These are phyloP conservation scores for Dysphania ambrosioides DNA, from an alignment of 148 eudicot genomes.

Conservation along the genomic window DNA sequence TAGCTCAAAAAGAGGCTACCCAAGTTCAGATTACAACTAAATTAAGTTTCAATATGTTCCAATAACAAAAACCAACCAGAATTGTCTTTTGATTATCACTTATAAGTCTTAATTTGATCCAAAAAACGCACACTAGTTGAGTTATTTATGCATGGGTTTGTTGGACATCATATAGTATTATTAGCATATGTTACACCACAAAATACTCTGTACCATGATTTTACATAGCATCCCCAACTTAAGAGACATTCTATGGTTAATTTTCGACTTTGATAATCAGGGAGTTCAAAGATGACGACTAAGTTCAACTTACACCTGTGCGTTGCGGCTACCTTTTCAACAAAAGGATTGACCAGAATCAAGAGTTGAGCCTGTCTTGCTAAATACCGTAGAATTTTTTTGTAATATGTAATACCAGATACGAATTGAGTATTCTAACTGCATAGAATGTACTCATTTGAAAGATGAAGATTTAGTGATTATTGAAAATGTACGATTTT, in stretches of 20 bases:
- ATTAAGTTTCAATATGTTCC: too few relatives aligned
- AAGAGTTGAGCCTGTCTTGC: neutral
- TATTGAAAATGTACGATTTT: too few relatives aligned
- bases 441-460: too few relatives aligned
- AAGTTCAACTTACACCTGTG: neutral
- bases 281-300: slow-evolving; percentile 97
- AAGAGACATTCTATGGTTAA: neutral
- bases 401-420: slow-evolving; percentile 3
- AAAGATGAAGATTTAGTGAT: too few relatives aligned
- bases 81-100: too few relatives aligned
- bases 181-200: too few relatives aligned
- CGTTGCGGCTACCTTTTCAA: neutral
- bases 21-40: neutral
- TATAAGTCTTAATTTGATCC: too few relatives aligned
- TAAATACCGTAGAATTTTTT: neutral
- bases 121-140: neutral
- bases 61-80: too few relatives aligned
- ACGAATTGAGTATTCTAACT: neutral
- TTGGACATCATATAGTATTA: too few relatives aligned
- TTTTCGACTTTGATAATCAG: slow-evolving; percentile 34
- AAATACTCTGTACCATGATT: neutral
- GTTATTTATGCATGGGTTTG: neutral
- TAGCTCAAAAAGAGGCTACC: neutral
- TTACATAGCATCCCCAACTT: neutral
- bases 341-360: slow-evolving; percentile 1